Percentiles rank a stretch among this genome's conserved stretches.
Evolutionary conservation across 306 rosid genomes (phyloP).

Genomic region (Arachis stenosperma): DNA sequence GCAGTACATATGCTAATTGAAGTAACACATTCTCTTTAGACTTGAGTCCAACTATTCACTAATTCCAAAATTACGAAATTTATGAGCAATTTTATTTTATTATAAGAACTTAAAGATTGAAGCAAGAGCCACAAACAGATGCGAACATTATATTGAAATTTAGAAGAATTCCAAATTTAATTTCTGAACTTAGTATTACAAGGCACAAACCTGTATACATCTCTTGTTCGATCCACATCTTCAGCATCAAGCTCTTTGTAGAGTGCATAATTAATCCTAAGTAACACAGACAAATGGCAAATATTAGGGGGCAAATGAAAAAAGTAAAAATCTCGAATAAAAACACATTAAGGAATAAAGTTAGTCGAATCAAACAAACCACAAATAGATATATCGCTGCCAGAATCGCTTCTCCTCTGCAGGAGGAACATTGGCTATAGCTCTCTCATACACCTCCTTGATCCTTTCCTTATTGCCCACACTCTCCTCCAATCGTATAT

Average conservation of each 20-base stretch:
- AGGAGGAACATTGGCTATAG: constrained; percentile 92
- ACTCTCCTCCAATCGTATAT: constrained; percentile 80
- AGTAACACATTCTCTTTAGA: no score
- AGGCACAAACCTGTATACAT: no score
- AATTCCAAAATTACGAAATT: no score
- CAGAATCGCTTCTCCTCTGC: constrained; percentile 91
- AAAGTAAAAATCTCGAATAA: constrained; percentile 3
- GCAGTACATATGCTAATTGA: no score
- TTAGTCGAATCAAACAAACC: constrained; percentile 54
- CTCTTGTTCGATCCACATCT: no score
- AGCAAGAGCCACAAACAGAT: not conserved
- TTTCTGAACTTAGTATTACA: no score
- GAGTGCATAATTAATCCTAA: constrained; percentile 91
- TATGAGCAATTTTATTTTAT: no score
- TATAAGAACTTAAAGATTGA: no score
- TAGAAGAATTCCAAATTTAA: no score
- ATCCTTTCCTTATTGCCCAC: constrained; percentile 72
- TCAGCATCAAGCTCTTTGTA: constrained; percentile 52
- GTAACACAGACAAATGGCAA: constrained; percentile 34
- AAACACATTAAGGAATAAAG: not conserved
- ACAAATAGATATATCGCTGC: constrained; percentile 90
- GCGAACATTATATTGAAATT: not conserved
- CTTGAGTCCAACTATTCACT: no score
- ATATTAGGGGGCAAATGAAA: constrained; percentile 1
- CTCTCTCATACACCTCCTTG: constrained; percentile 85